Evolutionary conservation across 2,329 filamentous ascomycete species (phyloP).

Genomic region (Penicillium sp.): DNA sequence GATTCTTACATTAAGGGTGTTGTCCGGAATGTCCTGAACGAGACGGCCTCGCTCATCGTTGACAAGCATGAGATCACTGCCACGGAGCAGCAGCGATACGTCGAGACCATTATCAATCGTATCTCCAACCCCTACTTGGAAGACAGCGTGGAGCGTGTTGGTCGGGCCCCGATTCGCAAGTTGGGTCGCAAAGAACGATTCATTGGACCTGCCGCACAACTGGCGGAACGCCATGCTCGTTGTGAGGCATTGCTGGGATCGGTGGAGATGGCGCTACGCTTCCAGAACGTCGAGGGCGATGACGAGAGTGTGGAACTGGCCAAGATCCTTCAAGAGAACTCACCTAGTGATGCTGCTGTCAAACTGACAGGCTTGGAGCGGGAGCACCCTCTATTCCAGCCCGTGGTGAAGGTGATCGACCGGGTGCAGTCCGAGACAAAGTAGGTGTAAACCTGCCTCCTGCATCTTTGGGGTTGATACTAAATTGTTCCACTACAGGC

Average conservation of each 20-base stretch:
- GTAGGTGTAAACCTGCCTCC: conserved; percentile 22
- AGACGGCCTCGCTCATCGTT: conserved; percentile 84
- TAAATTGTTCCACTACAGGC: conserved; percentile 22
- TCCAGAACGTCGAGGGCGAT: conserved; percentile 91
- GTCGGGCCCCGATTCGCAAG: conserved; percentile 91
- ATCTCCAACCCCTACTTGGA: conserved; percentile 93
- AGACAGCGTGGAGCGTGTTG: conserved; percentile 92
- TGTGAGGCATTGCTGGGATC: conserved; percentile 74
- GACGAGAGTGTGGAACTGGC: conserved; percentile 85
- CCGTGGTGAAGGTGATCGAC: conserved; percentile 74
- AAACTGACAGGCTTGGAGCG: conserved; percentile 80
- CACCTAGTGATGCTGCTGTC: conserved; percentile 70
- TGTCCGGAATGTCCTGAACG: conserved; percentile 75
- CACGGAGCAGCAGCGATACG: conserved; percentile 79
- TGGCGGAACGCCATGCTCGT: conserved; percentile 76
- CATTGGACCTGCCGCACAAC: conserved; percentile 83
- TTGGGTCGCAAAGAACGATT: conserved; percentile 93
- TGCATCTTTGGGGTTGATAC: conserved; percentile 6
- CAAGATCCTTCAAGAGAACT: conserved; percentile 75
- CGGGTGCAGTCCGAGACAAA: conserved; percentile 66
- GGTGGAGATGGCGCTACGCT: conserved; percentile 88
- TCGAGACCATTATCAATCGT: conserved; percentile 85
- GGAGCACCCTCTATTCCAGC: conserved; percentile 72
- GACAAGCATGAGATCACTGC: conserved; percentile 78
- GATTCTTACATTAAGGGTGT: conserved; percentile 77